Evolutionary conservation across 2,329 filamentous ascomycete species (phyloP).

Genomic region (Fusarium irregulare): DNA sequence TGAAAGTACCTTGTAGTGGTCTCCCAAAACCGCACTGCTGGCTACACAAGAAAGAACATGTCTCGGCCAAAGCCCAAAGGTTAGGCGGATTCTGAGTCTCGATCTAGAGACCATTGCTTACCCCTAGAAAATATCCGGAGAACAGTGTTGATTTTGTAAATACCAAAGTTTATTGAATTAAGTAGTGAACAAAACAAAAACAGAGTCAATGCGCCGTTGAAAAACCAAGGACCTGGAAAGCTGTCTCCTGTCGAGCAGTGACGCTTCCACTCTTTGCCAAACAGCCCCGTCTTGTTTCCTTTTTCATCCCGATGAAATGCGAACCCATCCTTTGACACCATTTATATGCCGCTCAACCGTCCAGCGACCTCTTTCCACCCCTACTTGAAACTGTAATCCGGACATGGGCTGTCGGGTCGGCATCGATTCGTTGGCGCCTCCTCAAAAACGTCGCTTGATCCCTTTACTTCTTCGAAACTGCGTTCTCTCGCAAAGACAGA

Average conservation of each 20-base stretch:
- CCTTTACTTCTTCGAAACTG: constrained; percentile 2
- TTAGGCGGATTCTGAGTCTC: background rate
- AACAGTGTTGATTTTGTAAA: background rate
- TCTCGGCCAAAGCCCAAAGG: background rate
- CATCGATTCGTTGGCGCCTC: constrained; percentile 5
- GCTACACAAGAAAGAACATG: background rate
- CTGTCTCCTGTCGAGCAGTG: constrained; percentile 27
- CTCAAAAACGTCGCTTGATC: constrained; percentile 3
- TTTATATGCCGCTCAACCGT: constrained; percentile 45
- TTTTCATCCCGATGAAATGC: constrained; percentile 46
- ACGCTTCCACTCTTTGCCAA: constrained; percentile 37
- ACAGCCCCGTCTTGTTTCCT: constrained; percentile 40
- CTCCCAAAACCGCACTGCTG: background rate
- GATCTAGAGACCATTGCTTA: background rate
- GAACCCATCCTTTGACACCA: constrained; percentile 48
- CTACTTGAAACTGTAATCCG: constrained; percentile 14
- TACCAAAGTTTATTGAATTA: constrained; percentile 28
- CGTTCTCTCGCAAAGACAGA: constrained; percentile 18
- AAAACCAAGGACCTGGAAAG: constrained; percentile 41
- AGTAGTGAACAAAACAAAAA: constrained; percentile 37
- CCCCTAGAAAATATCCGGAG: background rate
- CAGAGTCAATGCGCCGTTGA: constrained; percentile 44
- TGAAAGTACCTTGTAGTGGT: no score
- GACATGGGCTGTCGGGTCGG: background rate
- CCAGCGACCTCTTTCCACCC: constrained; percentile 23